Evolutionary conservation across 306 rosid genomes (phyloP).

Genomic region (Cercis canadensis): DNA sequence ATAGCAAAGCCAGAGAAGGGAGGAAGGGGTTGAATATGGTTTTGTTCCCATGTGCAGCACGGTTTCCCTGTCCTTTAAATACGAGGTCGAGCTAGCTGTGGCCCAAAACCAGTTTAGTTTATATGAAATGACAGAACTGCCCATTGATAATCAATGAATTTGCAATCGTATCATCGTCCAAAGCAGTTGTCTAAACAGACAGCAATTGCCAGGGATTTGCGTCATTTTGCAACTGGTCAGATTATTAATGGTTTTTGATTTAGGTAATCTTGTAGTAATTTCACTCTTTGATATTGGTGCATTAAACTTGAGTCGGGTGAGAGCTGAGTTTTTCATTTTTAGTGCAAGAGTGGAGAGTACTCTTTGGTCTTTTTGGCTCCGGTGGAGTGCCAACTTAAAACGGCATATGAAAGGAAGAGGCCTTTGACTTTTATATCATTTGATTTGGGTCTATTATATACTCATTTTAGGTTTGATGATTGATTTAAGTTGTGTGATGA

Average conservation of each 20-base stretch:
- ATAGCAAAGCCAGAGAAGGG: conserved; percentile 19
- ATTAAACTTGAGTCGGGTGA: conserved; percentile 25
- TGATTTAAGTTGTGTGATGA: conserved; percentile 32
- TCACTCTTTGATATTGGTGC: conserved; percentile 9
- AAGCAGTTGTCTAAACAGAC: conserved; percentile 25
- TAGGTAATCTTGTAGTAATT: conserved; percentile 9
- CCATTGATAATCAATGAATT: conserved; percentile 41
- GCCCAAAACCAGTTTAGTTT: conserved; percentile 49
- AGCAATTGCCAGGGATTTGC: neutral
- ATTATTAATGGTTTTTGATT: conserved; percentile 1
- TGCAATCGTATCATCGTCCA: conserved; percentile 27
- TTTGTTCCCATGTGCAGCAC: conserved; percentile 38
- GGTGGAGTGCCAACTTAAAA: conserved; percentile 51
- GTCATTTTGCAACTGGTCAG: conserved; percentile 27
- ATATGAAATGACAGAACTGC: conserved; percentile 56
- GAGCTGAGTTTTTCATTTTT: neutral
- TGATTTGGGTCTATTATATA: conserved; percentile 30
- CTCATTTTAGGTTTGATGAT: conserved; percentile 38
- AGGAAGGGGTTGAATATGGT: conserved; percentile 36
- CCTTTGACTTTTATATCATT: conserved; percentile 49
- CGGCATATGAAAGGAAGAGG: conserved; percentile 35
- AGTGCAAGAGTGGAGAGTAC: conserved; percentile 22
- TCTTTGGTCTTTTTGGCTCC: conserved; percentile 45
- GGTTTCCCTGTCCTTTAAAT: conserved; percentile 44
- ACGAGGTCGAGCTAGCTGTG: conserved; percentile 47